Conservation (phyloP, 2,329 filamentous ascomycete genomes). For the Penicillium sp. region DNA sequence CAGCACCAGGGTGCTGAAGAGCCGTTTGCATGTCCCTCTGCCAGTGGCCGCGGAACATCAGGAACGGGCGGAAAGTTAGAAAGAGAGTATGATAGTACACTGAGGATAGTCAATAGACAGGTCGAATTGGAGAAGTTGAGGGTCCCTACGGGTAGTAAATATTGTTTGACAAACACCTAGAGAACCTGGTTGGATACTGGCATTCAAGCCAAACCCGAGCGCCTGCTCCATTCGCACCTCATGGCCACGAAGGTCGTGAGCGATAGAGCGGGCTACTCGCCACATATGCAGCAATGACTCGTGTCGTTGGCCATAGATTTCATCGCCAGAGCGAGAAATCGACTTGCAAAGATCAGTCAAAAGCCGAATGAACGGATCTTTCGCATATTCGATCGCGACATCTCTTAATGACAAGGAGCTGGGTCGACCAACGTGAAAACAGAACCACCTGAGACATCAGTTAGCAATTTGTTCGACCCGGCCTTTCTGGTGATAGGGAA, state of each 20-base stretch:
- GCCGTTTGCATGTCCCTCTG: constrained; percentile 37
- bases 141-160: constrained; percentile 44
- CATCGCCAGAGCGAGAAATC: constrained; percentile 47
- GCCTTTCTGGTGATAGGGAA: background rate
- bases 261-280: constrained; percentile 39
- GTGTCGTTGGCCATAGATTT: constrained; percentile 49
- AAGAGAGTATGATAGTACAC: constrained; percentile 51
- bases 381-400: constrained; percentile 41
- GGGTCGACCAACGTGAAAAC: constrained; percentile 50
- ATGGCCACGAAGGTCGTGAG: constrained; percentile 35
- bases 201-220: constrained; percentile 42
- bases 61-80: constrained; percentile 50
- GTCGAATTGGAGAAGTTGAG: background rate
- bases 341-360: constrained; percentile 44
- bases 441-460: constrained; percentile 45
- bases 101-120: constrained; percentile 24
- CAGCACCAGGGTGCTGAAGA: constrained; percentile 10
- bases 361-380: constrained; percentile 46
- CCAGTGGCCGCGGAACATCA: constrained; percentile 50
- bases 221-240: constrained; percentile 34
- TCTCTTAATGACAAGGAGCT: constrained; percentile 46
- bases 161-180: constrained; percentile 49
- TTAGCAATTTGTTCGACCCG: background rate
- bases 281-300: constrained; percentile 46
- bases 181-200: constrained; percentile 41